Percentiles rank a stretch among this genome's conserved stretches.
phyloP scores from a whole-genome alignment of 2,329 filamentous ascomycete genomes.

The Paecilomyces niveus region DNA sequence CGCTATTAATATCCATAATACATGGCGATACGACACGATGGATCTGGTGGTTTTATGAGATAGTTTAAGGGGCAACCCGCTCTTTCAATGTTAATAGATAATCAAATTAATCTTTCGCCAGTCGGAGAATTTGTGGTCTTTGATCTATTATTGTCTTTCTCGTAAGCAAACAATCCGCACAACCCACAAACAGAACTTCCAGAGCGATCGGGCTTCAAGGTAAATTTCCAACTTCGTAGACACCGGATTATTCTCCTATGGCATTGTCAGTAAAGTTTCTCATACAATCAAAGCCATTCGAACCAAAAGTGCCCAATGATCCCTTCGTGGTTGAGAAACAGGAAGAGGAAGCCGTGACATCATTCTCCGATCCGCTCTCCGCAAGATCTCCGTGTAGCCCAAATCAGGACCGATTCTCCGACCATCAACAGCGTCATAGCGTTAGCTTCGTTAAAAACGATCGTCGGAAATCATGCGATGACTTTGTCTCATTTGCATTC shows the following conservation, averaged over 20 bases:
- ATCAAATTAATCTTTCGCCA: neutral
- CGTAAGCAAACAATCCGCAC: neutral
- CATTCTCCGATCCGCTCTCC: neutral
- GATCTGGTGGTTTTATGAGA: neutral
- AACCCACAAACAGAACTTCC: neutral
- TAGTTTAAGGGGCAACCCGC: neutral
- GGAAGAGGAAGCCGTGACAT: neutral
- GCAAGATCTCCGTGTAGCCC: neutral
- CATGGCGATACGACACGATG: neutral
- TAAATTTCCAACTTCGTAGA: too few relatives aligned
- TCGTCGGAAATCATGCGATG: neutral
- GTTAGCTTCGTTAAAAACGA: neutral
- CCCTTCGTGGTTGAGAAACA: neutral
- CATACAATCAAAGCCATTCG: neutral
- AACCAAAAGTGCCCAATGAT: neutral
- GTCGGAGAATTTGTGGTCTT: neutral
- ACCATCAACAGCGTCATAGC: neutral
- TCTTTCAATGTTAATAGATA: neutral
- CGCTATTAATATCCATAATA: neutral
- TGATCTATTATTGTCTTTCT: neutral
- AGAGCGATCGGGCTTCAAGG: neutral
- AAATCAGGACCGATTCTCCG: neutral
- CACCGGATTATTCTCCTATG: neutral
- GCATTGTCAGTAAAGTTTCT: neutral
- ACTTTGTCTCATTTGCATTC: neutral